Evolutionary conservation across 1,284 basidiomycete genomes (phyloP), one percentile per base, ranked within the genome.

Genomic region (Ustilago sp.): DNA sequence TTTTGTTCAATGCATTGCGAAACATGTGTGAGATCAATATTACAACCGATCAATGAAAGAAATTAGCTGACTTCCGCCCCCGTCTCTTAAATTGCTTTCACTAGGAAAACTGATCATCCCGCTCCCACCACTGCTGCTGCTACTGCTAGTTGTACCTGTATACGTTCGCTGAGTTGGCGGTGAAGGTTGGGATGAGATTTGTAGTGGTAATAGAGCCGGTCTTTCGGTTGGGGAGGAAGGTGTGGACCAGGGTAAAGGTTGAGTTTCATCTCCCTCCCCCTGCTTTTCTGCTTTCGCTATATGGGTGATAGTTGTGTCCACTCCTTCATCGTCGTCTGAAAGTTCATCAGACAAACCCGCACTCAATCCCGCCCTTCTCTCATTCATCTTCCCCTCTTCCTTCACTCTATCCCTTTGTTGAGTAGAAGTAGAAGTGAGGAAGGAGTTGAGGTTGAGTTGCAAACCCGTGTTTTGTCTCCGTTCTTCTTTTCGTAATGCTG

Each of bases 401-500:
- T 1, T 19, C 1, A 19, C 7, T 41, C 34, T 17, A 19, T n/a
- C 31, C 15, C 19, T 47, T 5, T 9, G 56, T 17, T 38, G n/a
- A 12, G 32, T 28, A 28, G 23, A 28, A 28, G 23, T n/a, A 5
- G 51, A 51, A 1, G 59, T 48, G 31, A 68, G 8, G 47, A 55
- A 71, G 0, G 50, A 32, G 23, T 61, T 45, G 12, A 75, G 61
- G 41, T 43, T 64, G 23, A 71, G 61, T 60, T 75, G 73, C 54
- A 54, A 58, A 2, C 73, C 73, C 0, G 13, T 39, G 38, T 76
- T 52, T 23, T 53, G 50, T 4, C 63, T 61, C 19, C 74, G 57
- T 15, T 76, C 74, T 45, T 63, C 60, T 28, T 55, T 58, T 13
- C 34, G 45, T 4, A 76, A 55, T 4, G 74, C 68, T 15, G 74